Evolutionary conservation across 139 green algal genomes (phyloP), one percentile per base, ranked within the genome.

Genomic region (Zygnema circumcarinatum): DNA sequence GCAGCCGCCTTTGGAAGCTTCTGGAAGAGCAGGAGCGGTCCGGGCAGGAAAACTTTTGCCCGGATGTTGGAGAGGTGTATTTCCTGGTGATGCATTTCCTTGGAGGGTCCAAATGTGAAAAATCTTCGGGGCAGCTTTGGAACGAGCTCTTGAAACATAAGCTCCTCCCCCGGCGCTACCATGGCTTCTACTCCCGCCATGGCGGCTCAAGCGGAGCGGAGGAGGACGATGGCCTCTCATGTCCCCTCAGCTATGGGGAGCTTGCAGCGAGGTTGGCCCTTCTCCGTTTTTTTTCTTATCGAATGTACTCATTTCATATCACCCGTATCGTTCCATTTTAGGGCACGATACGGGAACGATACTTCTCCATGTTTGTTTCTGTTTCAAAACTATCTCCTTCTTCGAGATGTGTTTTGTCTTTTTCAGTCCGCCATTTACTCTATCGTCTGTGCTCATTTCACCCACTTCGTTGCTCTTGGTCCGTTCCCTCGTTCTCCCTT

Each of bases 31-130:
- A 78, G 69, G 69, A 78, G 16, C 16, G 3, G 3, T 78, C 38
- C 16, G 69, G 69, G 16, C 3, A 78, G 69, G 69, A 78, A 56
- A 47, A 78, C 38, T 56, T 78, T 56, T 56, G 7, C 16, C 38
- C 67, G 54, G 83, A 88, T 35, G 35, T 88, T 25, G 11, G 83
- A 29, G 83, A 88, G 38, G 83, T 88, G 39, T 88, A 88, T 56
- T 88, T 88, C 2, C 83, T 88, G 16, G 42, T 88, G 33, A 88
- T 87, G 83, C 83, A 88, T 38, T 88, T 88, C 22, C 78, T 88
- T 67, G 31, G 35, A 35, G 36, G 36, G 21, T 40, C 38, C 20
- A 42, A 42, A 1, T 88, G 83, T 56, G 21, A 25, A 31, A 52
- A 47, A 88, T 42, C 83, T 22, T 74, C 83, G 11, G 42, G 79